Evolutionary conservation across 768 basidiomycete genomes (phyloP), one percentile per base, ranked within the genome.

Genomic region (Mycena belliarum): DNA sequence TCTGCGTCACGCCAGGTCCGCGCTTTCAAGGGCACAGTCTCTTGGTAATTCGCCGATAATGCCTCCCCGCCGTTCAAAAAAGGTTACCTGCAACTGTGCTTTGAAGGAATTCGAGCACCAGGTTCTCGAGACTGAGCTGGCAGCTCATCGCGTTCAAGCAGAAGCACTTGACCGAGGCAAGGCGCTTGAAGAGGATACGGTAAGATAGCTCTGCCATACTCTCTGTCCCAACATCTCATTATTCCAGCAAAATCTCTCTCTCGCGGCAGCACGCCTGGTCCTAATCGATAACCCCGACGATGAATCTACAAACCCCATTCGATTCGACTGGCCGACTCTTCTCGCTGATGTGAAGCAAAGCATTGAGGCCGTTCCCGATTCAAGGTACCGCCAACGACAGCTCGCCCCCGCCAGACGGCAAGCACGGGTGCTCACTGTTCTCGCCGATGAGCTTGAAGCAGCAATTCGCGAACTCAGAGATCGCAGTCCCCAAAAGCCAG

Each of bases 251-350:
- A n/a, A n/a, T n/a, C n/a, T n/a, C n/a, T n/a, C n/a, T n/a, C n/a
- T n/a, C n/a, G n/a, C n/a, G n/a, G n/a, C n/a, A n/a, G n/a, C n/a
- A n/a, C n/a, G 52, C 52, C 16, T 33, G 20, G 41, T 44, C 28
- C 52, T 53, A 14, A 43, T 12, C 42, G 52, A 53, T 24, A 32
- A 20, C 28, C 20, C 26, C 21, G 52, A 53, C n/a, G 52, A 53
- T 21, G 7, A 48, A 6, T 38, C 37, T 12, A 11, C 8, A 53
- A 7, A 7, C 29, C 11, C 16, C 41, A 23, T 29, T 25, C 26
- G 26, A n/a, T n/a, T 43, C 52, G 42, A 53, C 28, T 29, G 16
- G 11, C 29, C 18, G 21, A 28, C 41, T 16, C 38, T 53, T 21
- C 2, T 53, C 41, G 38, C 26, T 21, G 52, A 53, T 43, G 9